phyloP scores from a whole-genome alignment of 73 alveolate genomes.

The Paramecium sexaurelia region DNA sequence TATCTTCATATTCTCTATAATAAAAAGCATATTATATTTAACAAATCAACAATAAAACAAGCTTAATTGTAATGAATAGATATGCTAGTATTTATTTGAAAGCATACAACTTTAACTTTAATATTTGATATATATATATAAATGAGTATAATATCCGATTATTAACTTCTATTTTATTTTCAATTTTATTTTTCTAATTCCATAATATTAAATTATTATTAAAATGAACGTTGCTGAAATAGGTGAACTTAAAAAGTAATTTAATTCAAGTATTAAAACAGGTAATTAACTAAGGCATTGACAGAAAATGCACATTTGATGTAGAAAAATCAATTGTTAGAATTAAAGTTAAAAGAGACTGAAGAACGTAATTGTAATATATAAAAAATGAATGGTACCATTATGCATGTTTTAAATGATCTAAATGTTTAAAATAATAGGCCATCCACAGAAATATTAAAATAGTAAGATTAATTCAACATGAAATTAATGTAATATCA shows the following conservation, averaged over 20 bases:
- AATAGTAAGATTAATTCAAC: not conserved
- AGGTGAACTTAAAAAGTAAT: conserved; percentile 9
- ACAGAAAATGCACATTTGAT: conserved; percentile 29
- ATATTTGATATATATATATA: too few relatives aligned
- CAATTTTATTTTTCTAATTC: not conserved
- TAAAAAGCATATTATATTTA: too few relatives aligned
- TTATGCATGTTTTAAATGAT: conserved; percentile 33
- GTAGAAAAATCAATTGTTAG: conserved; percentile 24
- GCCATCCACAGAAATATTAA: not conserved
- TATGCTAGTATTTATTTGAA: too few relatives aligned
- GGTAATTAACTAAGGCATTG: not conserved
- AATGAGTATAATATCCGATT: too few relatives aligned
- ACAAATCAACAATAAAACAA: too few relatives aligned
- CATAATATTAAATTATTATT: not conserved
- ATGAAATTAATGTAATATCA: not conserved
- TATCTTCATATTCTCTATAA: too few relatives aligned
- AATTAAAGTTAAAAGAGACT: conserved; percentile 19
- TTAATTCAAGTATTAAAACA: not conserved
- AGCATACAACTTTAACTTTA: too few relatives aligned
- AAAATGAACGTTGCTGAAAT: conserved; percentile 40
- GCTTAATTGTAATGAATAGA: too few relatives aligned
- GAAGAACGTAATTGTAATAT: conserved; percentile 43
- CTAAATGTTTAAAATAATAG: not conserved
- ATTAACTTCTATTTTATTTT: not conserved
- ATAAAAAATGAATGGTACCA: conserved; percentile 45